Conservation (phyloP, 805 yeast genomes). For the Torulaspora indica region DNA sequence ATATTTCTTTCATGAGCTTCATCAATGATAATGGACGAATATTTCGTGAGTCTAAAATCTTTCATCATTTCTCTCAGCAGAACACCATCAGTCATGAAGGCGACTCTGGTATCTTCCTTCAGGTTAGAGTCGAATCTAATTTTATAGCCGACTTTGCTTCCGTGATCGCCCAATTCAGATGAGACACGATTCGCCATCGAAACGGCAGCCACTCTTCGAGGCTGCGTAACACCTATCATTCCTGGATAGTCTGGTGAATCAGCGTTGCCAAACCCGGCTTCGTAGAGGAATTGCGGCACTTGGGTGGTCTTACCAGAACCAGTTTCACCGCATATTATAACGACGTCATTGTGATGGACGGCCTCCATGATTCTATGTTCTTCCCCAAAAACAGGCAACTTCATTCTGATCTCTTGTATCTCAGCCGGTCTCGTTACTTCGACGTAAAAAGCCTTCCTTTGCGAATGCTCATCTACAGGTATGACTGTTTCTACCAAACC, state of each 20-base stretch:
- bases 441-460: constrained; percentile 62
- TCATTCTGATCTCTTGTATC: constrained; percentile 62
- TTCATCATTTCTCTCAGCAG: constrained; percentile 86
- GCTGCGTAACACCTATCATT: constrained; percentile 95
- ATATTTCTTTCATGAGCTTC: constrained; percentile 98
- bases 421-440: constrained; percentile 59
- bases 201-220: constrained; percentile 90
- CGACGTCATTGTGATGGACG: constrained; percentile 82
- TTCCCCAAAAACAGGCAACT: constrained; percentile 82
- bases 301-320: constrained; percentile 99
- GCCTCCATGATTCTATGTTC: constrained; percentile 96
- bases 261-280: constrained; percentile 76
- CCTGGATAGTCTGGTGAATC: constrained; percentile 67
- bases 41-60: constrained; percentile 74
- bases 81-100: constrained; percentile 95
- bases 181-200: constrained; percentile 83
- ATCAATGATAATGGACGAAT: constrained; percentile 84
- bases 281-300: constrained; percentile 92
- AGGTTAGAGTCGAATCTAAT: constrained; percentile 73
- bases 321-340: constrained; percentile 93
- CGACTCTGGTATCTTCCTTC: constrained; percentile 61
- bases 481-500: constrained; percentile 62
- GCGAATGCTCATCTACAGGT: constrained; percentile 47
- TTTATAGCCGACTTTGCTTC: constrained; percentile 69
- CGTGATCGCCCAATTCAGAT: constrained; percentile 69